Percentiles rank a stretch among this genome's conserved stretches.
Conservation (phyloP, 129 eudicot genomes). For the Oenanthe sinensis region DNA sequence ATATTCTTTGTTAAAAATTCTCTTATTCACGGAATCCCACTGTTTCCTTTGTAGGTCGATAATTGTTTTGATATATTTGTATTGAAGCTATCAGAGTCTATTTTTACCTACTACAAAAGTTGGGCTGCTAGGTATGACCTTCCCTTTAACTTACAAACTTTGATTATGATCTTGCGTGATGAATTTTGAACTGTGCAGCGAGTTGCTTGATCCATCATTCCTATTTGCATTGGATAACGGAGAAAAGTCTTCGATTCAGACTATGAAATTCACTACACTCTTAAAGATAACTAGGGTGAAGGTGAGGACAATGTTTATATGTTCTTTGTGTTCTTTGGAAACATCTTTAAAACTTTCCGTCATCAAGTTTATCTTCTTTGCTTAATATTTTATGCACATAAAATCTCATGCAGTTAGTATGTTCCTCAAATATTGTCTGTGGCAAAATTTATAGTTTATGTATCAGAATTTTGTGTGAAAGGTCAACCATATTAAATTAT, state of each 20-base stretch:
- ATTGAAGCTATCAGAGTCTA: constrained; percentile 66
- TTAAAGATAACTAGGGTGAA: constrained; percentile 82
- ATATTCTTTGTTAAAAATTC: background rate
- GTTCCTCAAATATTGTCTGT: background rate
- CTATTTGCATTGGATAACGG: constrained; percentile 87
- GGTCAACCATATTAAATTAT: background rate
- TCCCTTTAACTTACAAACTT: constrained; percentile 1
- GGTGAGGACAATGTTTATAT: constrained; percentile 25
- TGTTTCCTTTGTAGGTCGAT: constrained; percentile 57
- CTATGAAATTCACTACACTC: constrained; percentile 67
- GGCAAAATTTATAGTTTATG: background rate
- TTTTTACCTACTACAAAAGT: constrained; percentile 93
- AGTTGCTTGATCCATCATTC: constrained; percentile 91
- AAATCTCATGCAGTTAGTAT: background rate
- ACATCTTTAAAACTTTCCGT: background rate
- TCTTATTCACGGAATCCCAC: background rate
- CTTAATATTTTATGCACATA: background rate
- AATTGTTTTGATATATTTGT: constrained; percentile 94
- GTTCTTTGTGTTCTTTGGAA: background rate
- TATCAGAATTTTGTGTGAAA: background rate
- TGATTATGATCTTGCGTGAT: constrained; percentile 2
- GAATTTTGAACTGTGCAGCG: constrained; percentile 38
- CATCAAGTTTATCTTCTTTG: background rate
- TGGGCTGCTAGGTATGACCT: constrained; percentile 89
- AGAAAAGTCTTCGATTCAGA: constrained; percentile 71